phyloP scores from a whole-genome alignment of 768 basidiomycete species.

The Leccinum broughii region DNA sequence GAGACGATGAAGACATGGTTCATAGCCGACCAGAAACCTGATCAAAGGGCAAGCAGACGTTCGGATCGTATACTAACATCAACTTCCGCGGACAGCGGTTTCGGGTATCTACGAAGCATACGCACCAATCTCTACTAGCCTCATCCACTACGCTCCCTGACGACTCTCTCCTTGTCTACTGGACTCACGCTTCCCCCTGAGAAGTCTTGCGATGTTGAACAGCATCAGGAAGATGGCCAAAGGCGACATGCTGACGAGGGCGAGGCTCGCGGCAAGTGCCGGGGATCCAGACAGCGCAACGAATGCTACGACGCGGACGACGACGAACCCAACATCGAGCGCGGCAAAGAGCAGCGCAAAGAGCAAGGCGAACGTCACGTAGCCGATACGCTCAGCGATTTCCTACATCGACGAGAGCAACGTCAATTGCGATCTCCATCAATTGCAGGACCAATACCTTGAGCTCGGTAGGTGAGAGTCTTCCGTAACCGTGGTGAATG shows the following conservation, averaged over 20 bases:
- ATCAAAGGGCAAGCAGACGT: not conserved
- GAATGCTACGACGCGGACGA: conserved; percentile 20
- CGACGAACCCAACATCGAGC: conserved; percentile 23
- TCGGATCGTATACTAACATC: not conserved
- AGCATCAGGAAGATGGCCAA: conserved; percentile 6
- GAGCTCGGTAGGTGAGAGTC: conserved; percentile 23
- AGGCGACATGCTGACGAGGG: conserved; percentile 13
- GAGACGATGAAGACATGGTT: not conserved
- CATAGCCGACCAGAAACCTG: not conserved
- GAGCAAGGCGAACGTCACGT: conserved; percentile 16
- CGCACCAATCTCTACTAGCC: not conserved
- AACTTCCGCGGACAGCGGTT: not conserved
- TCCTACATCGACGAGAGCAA: conserved; percentile 4
- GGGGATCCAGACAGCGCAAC: conserved; percentile 13
- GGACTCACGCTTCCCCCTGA: not conserved
- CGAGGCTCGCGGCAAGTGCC: conserved; percentile 12
- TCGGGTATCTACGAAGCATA: not conserved
- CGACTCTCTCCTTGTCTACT: conserved; percentile 1
- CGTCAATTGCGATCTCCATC: not conserved
- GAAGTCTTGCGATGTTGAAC: not conserved
- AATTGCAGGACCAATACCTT: conserved; percentile 19
- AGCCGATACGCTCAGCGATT: conserved; percentile 14
- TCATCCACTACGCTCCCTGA: not conserved
- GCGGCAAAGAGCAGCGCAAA: conserved; percentile 16
- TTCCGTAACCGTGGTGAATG: conserved; percentile 20